Evolutionary conservation across 2,329 filamentous ascomycete species (phyloP).

Genomic region (Trichoderma asperellum): DNA sequence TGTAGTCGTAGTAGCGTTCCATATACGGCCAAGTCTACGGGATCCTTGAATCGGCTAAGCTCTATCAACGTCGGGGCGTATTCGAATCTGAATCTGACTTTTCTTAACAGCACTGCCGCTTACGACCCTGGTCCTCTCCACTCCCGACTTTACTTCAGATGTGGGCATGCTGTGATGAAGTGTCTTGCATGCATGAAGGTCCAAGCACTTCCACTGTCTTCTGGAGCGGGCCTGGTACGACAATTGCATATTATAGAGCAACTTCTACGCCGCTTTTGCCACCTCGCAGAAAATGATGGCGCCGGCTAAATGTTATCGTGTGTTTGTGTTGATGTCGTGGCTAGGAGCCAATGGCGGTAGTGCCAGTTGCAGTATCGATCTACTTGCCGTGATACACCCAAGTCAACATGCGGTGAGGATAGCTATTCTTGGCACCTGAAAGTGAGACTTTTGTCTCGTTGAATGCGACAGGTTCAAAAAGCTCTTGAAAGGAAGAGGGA

Average conservation of each 20-base stretch:
- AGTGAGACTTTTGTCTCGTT: not conserved
- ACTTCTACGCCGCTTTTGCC: conserved; percentile 9
- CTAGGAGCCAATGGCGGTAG: not conserved
- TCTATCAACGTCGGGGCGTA: not conserved
- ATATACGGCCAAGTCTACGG: not conserved
- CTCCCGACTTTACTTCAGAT: not conserved
- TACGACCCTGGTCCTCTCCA: not conserved
- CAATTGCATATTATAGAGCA: conserved; percentile 9
- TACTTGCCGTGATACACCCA: not conserved
- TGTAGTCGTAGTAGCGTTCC: not conserved
- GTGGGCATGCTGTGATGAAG: not conserved
- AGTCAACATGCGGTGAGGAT: conserved; percentile 22
- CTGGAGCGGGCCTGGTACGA: conserved; percentile 14
- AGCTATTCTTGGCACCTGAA: not conserved
- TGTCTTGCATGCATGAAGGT: not conserved
- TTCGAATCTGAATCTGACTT: not conserved
- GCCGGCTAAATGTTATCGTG: not conserved
- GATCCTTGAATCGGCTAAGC: not conserved
- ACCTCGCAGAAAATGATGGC: conserved; percentile 12
- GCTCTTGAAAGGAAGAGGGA: not conserved
- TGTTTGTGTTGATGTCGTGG: not conserved
- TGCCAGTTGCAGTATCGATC: not conserved
- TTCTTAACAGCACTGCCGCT: not conserved
- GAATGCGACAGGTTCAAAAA: not conserved
- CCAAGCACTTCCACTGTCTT: not conserved